Evolutionary conservation across 257 asterid species (phyloP).

Genomic region (Marsdenia floribunda): DNA sequence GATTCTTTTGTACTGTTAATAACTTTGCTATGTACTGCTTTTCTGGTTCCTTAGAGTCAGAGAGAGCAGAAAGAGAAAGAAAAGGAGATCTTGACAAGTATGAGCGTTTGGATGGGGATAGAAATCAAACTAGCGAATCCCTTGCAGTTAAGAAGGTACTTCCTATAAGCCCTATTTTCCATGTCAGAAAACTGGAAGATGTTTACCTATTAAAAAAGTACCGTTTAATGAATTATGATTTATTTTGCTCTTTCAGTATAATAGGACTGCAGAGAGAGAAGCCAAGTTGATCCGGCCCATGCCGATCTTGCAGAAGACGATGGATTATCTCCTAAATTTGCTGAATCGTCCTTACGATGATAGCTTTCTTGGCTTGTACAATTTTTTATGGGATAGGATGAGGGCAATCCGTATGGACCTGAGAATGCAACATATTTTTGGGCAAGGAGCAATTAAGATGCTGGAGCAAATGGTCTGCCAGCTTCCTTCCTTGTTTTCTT

Average conservation of each 20-base stretch:
- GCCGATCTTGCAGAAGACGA: constrained; percentile 81
- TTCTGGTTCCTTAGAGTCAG: constrained; percentile 54
- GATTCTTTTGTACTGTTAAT: neutral
- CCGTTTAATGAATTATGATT: neutral
- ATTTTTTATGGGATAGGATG: constrained; percentile 99
- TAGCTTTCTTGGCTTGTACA: constrained; percentile 78
- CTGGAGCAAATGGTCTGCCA: constrained; percentile 92
- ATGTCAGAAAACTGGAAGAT: neutral
- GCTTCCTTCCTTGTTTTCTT: constrained; percentile 11
- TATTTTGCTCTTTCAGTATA: constrained; percentile 53
- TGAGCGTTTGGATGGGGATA: constrained; percentile 94
- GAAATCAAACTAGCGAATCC: constrained; percentile 63
- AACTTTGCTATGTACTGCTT: constrained; percentile 4
- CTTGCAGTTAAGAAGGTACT: constrained; percentile 92
- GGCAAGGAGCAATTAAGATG: constrained; percentile 71
- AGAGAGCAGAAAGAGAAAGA: constrained; percentile 91
- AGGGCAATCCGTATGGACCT: constrained; percentile 97
- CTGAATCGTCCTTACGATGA: constrained; percentile 73
- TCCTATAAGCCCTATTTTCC: constrained; percentile 1
- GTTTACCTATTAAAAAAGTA: neutral
- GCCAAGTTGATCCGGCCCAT: constrained; percentile 87
- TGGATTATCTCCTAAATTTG: constrained; percentile 78
- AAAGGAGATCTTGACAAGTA: constrained; percentile 97
- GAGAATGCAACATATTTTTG: constrained; percentile 98
- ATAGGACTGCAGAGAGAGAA: constrained; percentile 97